Base-by-base conservation (phyloP, 805 yeast species). In the Sugiyamaella floridensis region DNA sequence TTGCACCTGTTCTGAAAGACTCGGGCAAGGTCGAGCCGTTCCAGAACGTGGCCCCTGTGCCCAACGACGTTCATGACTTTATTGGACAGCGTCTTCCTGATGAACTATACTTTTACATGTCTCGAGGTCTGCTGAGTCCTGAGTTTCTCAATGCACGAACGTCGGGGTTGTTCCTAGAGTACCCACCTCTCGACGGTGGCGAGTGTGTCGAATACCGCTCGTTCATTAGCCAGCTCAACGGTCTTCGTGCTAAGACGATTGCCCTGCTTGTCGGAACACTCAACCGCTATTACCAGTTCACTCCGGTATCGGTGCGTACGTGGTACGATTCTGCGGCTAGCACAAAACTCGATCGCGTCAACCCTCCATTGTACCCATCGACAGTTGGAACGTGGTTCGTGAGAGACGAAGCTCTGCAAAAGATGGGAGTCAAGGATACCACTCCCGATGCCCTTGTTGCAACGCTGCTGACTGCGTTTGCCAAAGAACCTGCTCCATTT, bases 51-150 rank as follows among this genome's bases (percentile, higher is more conserved):
- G 74, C 72, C 40, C 71, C 71, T 50, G 70, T 85, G 46, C 97
- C 98, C 2, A 79, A 80, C 55, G 95, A 89, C 66, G 72, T 87
- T 11, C 93, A 87, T 65, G 89, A 83, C 45, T 78, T 89, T 46
- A 76, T 93, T 47, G 89, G 95, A 9, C 88, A 86, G 66, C 79
- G 90, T 63, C 73, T 93, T 49, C 95, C 97, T 1, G 86, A 88
- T 50, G 98, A 90, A 68, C 75, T 85, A 43, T 84, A 80, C 62
- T 89, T 84, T 65, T 93, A 89, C 67, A 81, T 81, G 63, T 84
- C 95, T 0, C 67, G 85, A 53, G 98, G 97, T 1, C 65, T 90
- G 20, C 71, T 85, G 11, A 79, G 83, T 7, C 70, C 83, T 5
- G 82, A 81, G 53, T 66, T 87, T 20, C 75, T 85, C 43, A 85